These are phyloP conservation scores for Chlorella sp. DNA, from an alignment of 139 green algal genomes.

Conservation along the genomic window DNA sequence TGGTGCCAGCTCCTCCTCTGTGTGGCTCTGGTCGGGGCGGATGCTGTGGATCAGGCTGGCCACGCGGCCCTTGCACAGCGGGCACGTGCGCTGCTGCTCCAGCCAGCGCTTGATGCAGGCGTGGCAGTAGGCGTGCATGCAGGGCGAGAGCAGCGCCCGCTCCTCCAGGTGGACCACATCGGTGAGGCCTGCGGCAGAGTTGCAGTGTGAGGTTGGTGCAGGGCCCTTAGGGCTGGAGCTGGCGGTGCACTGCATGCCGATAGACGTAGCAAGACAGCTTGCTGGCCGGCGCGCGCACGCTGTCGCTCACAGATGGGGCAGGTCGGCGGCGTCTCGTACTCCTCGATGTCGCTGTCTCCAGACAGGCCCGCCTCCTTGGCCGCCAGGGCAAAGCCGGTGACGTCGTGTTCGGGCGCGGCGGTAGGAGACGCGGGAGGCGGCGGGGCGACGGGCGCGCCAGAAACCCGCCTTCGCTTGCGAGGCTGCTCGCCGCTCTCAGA, in stretches of 20 bases:
- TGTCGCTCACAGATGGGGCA: constrained; percentile 23
- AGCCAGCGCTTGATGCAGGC: constrained; percentile 12
- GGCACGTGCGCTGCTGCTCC: constrained; percentile 19
- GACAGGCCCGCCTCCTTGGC: neutral
- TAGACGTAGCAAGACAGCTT: neutral
- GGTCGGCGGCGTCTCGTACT: constrained; percentile 1
- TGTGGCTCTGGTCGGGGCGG: no score
- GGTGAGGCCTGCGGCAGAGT: neutral
- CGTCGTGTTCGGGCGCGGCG: no score
- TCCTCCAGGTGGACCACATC: constrained; percentile 19
- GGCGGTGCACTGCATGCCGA: neutral
- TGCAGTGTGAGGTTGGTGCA: neutral
- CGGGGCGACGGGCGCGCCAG: no score
- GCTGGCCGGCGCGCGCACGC: neutral
- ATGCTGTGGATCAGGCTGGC: neutral
- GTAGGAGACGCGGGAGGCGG: no score
- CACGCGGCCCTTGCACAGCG: constrained; percentile 26
- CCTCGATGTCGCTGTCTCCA: constrained; percentile 16
- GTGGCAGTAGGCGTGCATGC: constrained; percentile 29
- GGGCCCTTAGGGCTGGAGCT: neutral
- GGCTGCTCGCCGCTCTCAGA: no score
- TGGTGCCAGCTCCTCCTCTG: no score
- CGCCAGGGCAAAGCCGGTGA: no score
- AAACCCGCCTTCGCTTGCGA: no score
- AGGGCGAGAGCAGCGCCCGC: constrained; percentile 13